A percentile compares a stretch with the other conserved stretches of the same genome.
Conservation (phyloP, 768 basidiomycete genomes). For the Podaxis carcinomalis region DNA sequence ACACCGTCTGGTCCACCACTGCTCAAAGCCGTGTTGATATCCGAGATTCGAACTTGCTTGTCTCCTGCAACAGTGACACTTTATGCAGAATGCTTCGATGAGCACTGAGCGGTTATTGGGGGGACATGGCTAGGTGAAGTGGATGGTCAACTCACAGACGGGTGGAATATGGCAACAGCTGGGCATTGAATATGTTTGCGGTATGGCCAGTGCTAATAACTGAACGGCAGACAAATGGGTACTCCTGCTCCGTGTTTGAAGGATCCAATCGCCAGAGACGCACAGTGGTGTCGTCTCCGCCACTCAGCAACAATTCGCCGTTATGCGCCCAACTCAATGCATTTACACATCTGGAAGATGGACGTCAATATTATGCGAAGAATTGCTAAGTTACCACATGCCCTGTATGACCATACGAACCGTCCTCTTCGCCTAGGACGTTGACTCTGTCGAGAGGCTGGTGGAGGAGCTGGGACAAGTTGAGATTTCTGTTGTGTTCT, state of each 20-base stretch:
- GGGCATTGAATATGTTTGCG: slow-evolving; percentile 81
- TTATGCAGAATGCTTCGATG: slow-evolving; percentile 6
- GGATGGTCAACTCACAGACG: slow-evolving; percentile 50
- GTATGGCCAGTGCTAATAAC: slow-evolving; percentile 78
- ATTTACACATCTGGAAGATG: slow-evolving; percentile 60
- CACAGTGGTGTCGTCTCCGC: slow-evolving; percentile 73
- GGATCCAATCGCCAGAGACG: slow-evolving; percentile 75
- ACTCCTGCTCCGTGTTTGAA: slow-evolving; percentile 38
- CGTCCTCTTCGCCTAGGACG: slow-evolving; percentile 57
- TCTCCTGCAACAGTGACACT: slow-evolving; percentile 78
- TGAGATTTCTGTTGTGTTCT: slow-evolving; percentile 23
- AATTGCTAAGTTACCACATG: slow-evolving; percentile 21
- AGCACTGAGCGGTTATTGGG: slow-evolving; percentile 14
- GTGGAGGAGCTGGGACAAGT: slow-evolving; percentile 22
- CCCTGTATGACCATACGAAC: slow-evolving; percentile 64
- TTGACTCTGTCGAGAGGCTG: slow-evolving; percentile 60
- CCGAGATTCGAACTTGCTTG: slow-evolving; percentile 73
- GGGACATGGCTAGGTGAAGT: neutral
- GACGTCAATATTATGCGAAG: neutral
- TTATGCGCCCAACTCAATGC: slow-evolving; percentile 69
- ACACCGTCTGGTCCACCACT: slow-evolving; percentile 30
- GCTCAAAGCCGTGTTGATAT: slow-evolving; percentile 45
- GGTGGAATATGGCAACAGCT: slow-evolving; percentile 76
- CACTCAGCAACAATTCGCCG: slow-evolving; percentile 62
- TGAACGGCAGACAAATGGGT: slow-evolving; percentile 61